Evolutionary conservation across 2,329 filamentous ascomycete genomes (phyloP).

Genomic region (Cladophialophora bantiana): DNA sequence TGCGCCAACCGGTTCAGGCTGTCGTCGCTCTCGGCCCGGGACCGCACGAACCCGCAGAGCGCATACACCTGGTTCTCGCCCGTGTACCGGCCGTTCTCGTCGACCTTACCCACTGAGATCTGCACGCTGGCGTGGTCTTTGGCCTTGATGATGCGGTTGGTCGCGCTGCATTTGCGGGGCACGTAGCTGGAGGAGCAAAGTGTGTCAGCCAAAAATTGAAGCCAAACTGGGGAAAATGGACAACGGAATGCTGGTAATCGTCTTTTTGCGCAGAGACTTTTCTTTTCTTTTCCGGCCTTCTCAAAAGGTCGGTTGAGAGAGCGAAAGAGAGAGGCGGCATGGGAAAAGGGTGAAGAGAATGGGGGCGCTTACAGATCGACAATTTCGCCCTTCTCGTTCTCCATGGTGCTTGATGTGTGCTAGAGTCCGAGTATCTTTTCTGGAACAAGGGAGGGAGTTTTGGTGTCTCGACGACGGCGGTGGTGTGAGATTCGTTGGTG

Average conservation of each 20-base stretch:
- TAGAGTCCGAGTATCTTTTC: background rate
- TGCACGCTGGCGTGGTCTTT: conserved; percentile 99
- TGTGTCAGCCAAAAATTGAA: background rate
- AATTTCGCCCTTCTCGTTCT: conserved; percentile 99
- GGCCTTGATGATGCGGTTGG: conserved; percentile 99
- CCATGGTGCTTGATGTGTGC: conserved; percentile 70
- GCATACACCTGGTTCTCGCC: conserved; percentile 98
- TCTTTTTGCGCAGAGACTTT: background rate
- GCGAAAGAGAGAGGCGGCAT: background rate
- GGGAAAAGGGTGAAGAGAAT: background rate
- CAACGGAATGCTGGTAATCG: background rate
- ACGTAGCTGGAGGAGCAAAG: conserved; percentile 72
- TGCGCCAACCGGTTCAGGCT: conserved; percentile 93
- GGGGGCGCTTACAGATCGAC: conserved; percentile 81
- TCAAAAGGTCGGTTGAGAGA: background rate
- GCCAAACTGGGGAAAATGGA: background rate
- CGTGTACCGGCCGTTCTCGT: conserved; percentile 96
- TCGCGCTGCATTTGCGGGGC: conserved; percentile 98
- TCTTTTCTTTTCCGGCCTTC: no score
- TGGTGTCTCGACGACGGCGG: background rate
- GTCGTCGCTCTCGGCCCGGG: conserved; percentile 98
- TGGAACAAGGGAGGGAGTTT: background rate
- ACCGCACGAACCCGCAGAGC: conserved; percentile 95
- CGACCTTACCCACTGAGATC: conserved; percentile 96
- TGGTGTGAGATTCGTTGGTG: background rate